Conservation (phyloP, 768 basidiomycete species). For the Tylopilus intermedius region DNA sequence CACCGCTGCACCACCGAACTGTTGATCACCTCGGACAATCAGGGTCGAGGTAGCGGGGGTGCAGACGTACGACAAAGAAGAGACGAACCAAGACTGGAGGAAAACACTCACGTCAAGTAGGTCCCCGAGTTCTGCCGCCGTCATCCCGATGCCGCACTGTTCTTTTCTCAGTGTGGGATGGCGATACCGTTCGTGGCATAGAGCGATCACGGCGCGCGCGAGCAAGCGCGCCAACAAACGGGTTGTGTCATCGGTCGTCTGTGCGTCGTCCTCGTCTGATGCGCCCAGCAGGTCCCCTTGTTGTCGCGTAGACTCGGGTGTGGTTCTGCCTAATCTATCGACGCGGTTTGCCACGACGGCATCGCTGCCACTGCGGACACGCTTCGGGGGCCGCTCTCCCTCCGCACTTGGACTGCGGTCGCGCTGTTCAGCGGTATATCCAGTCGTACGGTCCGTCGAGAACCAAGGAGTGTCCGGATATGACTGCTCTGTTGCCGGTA, state of each 20-base stretch:
- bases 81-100: background rate
- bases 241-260: slow-evolving; percentile 1
- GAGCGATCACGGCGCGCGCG: slow-evolving; percentile 20
- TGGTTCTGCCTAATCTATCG: slow-evolving; percentile 13
- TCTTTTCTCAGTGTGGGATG: slow-evolving; percentile 1
- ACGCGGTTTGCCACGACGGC: slow-evolving; percentile 7
- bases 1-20: slow-evolving; percentile 10
- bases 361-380: slow-evolving; percentile 17
- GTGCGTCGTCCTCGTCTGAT: background rate
- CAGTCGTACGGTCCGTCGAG: slow-evolving; percentile 5
- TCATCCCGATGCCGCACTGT: slow-evolving; percentile 19
- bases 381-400: slow-evolving; percentile 28
- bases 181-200: slow-evolving; percentile 22
- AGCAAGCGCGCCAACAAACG: slow-evolving; percentile 18
- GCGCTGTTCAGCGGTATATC: slow-evolving; percentile 5
- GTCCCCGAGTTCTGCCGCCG: slow-evolving; percentile 29
- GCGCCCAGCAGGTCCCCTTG: background rate
- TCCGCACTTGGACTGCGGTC: slow-evolving; percentile 20
- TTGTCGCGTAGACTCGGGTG: slow-evolving; percentile 7
- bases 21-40: slow-evolving; percentile 11
- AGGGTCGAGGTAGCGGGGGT: slow-evolving; percentile 16
- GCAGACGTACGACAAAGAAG: background rate
- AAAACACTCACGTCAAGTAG: slow-evolving; percentile 30
- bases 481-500: slow-evolving; percentile 2
- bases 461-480: slow-evolving; percentile 12